These are phyloP conservation scores for Corinectria fuckeliana DNA, from an alignment of 2,329 filamentous ascomycete genomes.

Conservation along the genomic window DNA sequence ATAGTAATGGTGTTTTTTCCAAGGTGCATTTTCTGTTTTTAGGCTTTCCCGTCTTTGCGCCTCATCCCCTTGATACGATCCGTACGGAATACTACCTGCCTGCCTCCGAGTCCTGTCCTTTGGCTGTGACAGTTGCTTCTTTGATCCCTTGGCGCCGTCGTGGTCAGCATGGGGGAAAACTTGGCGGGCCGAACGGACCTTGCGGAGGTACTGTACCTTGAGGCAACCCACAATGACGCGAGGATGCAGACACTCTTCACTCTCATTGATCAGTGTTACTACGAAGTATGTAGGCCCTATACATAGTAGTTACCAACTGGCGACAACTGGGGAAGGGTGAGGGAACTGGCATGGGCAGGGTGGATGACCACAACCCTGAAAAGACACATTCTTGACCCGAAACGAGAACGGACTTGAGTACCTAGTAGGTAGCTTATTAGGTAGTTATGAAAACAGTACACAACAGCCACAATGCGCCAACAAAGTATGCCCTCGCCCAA, in stretches of 20 bases:
- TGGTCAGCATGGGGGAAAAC: no score
- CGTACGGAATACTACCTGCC: no score
- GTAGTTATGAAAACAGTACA: neutral
- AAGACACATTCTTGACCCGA: neutral
- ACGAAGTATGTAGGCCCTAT: neutral
- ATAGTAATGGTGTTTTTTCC: no score
- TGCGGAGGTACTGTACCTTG: no score
- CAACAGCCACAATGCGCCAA: neutral
- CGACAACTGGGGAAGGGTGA: neutral
- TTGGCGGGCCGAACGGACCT: no score
- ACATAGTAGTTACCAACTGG: neutral
- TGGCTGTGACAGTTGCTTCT: no score
- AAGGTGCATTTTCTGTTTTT: no score
- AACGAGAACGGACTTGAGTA: neutral
- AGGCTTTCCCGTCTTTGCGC: no score
- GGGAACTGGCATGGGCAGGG: neutral
- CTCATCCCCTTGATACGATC: no score
- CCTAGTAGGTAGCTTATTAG: neutral
- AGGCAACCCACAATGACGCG: constrained; percentile 16
- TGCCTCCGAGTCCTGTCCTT: no score
- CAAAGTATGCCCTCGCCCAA: neutral
- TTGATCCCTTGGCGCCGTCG: no score
- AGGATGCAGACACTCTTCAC: constrained; percentile 9
- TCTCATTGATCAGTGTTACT: no score
- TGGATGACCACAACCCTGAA: neutral